A percentile compares a stretch with the other conserved stretches of the same genome.
Conservation (phyloP, 768 basidiomycete genomes). For the Cantharellus anzutake region DNA sequence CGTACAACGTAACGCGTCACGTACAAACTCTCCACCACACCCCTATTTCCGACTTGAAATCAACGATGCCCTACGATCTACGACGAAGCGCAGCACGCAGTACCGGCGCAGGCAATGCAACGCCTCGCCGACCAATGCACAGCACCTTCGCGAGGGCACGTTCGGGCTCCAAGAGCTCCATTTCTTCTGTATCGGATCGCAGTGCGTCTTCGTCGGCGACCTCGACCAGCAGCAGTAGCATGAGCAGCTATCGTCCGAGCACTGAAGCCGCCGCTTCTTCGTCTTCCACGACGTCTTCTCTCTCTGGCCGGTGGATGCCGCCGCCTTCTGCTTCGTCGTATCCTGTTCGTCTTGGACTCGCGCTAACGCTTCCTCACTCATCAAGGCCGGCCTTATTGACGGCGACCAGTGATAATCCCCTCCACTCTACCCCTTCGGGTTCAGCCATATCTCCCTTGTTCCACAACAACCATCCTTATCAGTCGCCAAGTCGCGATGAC, state of each 20-base stretch:
- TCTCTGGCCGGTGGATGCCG: no score
- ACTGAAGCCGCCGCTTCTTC: no score
- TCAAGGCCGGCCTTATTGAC: background rate
- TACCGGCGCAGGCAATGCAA: background rate
- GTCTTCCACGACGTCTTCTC: no score
- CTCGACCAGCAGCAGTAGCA: no score
- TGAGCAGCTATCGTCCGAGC: no score
- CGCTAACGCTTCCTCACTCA: background rate
- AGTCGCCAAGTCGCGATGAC: background rate
- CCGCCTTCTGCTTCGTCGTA: background rate
- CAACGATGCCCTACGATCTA: background rate
- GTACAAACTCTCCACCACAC: background rate
- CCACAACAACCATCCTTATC: background rate
- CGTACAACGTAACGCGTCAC: background rate
- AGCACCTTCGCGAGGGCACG: background rate
- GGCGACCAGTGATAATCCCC: background rate
- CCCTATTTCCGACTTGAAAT: no score
- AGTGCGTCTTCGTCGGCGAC: no score
- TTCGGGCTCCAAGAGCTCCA: no score
- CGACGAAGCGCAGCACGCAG: background rate
- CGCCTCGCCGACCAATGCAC: background rate
- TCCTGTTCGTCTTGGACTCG: background rate
- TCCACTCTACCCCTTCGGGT: background rate
- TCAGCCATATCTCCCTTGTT: background rate
- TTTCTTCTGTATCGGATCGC: no score